Conservation (phyloP, 345 rosid genomes). For the Leavenworthia alabamica region DNA sequence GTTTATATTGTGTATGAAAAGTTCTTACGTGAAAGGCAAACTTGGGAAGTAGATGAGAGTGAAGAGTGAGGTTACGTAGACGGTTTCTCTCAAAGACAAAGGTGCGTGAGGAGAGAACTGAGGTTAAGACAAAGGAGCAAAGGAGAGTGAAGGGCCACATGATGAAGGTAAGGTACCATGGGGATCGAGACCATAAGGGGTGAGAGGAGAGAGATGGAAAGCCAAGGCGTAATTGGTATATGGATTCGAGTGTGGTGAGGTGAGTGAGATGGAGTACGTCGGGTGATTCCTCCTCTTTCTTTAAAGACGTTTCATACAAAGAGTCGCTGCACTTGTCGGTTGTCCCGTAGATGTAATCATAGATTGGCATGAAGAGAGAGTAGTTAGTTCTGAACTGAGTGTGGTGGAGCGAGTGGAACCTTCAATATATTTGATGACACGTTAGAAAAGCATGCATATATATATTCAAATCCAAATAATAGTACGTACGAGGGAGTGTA, state of each 20-base stretch:
- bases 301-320: constrained; percentile 33
- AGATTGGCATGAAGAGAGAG: constrained; percentile 58
- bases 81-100: constrained; percentile 50
- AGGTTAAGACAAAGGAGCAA: constrained; percentile 21
- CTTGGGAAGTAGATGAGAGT: constrained; percentile 62
- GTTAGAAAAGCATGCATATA: not conserved
- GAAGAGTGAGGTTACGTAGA: constrained; percentile 38
- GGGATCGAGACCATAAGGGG: constrained; percentile 35
- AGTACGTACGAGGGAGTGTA: constrained; percentile 34
- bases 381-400: constrained; percentile 60
- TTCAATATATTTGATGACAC: constrained; percentile 13
- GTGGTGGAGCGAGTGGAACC: constrained; percentile 59
- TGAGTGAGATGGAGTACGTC: constrained; percentile 61
- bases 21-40: constrained; percentile 45
- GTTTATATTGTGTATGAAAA: not conserved
- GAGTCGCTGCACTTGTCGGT: constrained; percentile 32
- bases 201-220: constrained; percentile 48
- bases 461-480: not conserved
- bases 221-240: constrained; percentile 52
- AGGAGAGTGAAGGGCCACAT: constrained; percentile 53
- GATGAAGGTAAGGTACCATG: constrained; percentile 35
- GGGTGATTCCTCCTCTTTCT: constrained; percentile 39
- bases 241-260: constrained; percentile 46
- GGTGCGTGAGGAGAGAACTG: constrained; percentile 38
- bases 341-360: constrained; percentile 47